These are phyloP conservation scores for Simmondsia chinensis DNA, from an alignment of 148 eudicot species.

Conservation along the genomic window DNA sequence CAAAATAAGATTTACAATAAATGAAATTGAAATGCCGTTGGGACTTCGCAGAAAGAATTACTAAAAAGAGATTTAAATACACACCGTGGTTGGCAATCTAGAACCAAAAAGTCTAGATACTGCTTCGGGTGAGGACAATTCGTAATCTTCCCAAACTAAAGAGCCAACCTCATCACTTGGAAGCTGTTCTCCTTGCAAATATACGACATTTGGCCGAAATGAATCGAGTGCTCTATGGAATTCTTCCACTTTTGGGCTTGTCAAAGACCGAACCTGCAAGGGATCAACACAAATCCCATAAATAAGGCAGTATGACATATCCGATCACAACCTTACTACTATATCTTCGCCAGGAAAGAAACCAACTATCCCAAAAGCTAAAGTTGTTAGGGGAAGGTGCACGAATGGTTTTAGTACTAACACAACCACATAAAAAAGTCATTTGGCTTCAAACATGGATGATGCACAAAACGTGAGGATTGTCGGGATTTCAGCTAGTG, in stretches of 20 bases:
- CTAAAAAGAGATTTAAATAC: slow-evolving; percentile 8
- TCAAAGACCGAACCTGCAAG: slow-evolving; percentile 59
- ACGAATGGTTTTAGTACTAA: too few species aligned
- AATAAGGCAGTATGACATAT: too few species aligned
- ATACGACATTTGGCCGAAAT: slow-evolving; percentile 59
- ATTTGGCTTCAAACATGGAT: too few species aligned
- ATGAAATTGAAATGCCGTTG: neutral
- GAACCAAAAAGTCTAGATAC: slow-evolving; percentile 47
- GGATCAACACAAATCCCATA: neutral
- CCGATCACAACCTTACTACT: too few species aligned
- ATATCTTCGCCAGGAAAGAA: too few species aligned
- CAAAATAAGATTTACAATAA: neutral
- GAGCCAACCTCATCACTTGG: slow-evolving; percentile 65
- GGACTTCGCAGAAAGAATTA: neutral
- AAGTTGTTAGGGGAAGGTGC: too few species aligned
- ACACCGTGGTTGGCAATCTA: slow-evolving; percentile 67
- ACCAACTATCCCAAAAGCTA: too few species aligned
- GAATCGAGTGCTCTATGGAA: slow-evolving; percentile 45
- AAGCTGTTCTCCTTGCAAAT: slow-evolving; percentile 66
- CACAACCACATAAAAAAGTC: too few species aligned
- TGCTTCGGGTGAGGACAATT: slow-evolving; percentile 39
- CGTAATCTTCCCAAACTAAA: slow-evolving; percentile 51
- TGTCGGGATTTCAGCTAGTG: too few species aligned
- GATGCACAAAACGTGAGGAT: too few species aligned
- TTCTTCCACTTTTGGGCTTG: slow-evolving; percentile 53